These are phyloP conservation scores for Fistulina hepatica DNA, from an alignment of 1,284 basidiomycete species.

Conservation along the genomic window DNA sequence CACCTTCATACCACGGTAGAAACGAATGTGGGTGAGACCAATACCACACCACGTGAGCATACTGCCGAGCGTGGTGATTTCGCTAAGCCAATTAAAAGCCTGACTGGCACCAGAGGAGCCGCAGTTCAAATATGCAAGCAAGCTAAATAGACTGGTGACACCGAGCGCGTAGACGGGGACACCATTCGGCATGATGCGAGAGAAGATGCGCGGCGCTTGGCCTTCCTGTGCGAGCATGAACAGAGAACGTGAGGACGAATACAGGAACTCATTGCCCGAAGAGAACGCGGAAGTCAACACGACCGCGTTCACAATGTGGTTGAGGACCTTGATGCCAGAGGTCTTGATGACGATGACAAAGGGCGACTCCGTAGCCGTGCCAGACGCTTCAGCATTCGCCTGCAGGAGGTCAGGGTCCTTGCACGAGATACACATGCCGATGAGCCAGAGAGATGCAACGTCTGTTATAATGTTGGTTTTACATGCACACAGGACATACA, in stretches of 20 bases:
- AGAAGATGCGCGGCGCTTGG: slow-evolving; percentile 37
- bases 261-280: slow-evolving; percentile 49
- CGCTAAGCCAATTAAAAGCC: slow-evolving; percentile 3
- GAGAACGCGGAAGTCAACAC: slow-evolving; percentile 58
- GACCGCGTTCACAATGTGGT: slow-evolving; percentile 37
- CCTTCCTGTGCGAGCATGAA: slow-evolving; percentile 40
- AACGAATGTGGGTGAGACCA: slow-evolving; percentile 2
- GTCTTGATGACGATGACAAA: slow-evolving; percentile 77
- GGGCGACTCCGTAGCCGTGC: slow-evolving; percentile 58
- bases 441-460: background rate
- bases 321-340: slow-evolving; percentile 56
- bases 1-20: slow-evolving; percentile 1
- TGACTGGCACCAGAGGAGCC: slow-evolving; percentile 1
- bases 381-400: slow-evolving; percentile 24
- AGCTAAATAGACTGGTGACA: background rate
- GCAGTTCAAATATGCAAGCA: slow-evolving; percentile 1
- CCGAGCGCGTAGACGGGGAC: slow-evolving; percentile 33
- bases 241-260: slow-evolving; percentile 53
- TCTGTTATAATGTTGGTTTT: background rate
- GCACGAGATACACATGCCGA: slow-evolving; percentile 74
- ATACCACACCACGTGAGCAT: slow-evolving; percentile 4
- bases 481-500: slow-evolving; percentile 33
- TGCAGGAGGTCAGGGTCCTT: slow-evolving; percentile 42
- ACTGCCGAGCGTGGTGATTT: slow-evolving; percentile 3
- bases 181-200: slow-evolving; percentile 48